Evolutionary conservation across 345 rosid genomes (phyloP).

Genomic region (Geranium rotundifolium): DNA sequence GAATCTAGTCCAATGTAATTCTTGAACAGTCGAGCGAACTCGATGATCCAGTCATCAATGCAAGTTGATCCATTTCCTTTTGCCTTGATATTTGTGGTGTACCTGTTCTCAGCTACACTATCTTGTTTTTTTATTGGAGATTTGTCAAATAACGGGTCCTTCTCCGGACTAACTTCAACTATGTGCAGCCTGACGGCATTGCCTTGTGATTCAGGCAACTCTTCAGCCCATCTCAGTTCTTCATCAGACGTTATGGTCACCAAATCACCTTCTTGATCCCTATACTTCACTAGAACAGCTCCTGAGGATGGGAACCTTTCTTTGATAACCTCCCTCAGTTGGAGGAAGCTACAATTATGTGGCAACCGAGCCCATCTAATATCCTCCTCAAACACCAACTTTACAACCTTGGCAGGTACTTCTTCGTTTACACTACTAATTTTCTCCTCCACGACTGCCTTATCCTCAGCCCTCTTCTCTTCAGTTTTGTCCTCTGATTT

Average conservation of each 20-base stretch:
- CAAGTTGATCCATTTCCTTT: constrained; percentile 21
- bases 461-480: constrained; percentile 41
- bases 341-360: constrained; percentile 48
- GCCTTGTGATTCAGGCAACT: constrained; percentile 32
- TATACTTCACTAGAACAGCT: constrained; percentile 66
- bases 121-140: constrained; percentile 11
- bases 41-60: constrained; percentile 76
- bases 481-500: constrained; percentile 19
- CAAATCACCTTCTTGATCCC: constrained; percentile 85
- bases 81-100: constrained; percentile 19
- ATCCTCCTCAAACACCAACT: constrained; percentile 67
- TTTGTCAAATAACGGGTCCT: constrained; percentile 45
- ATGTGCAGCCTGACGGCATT: constrained; percentile 43
- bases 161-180: constrained; percentile 48
- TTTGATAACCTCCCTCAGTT: constrained; percentile 54
- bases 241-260: constrained; percentile 74
- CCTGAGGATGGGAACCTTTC: constrained; percentile 60
- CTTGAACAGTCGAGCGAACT: constrained; percentile 74
- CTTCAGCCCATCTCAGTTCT: constrained; percentile 71
- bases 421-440: constrained; percentile 22
- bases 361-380: constrained; percentile 72
- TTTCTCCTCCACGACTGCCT: constrained; percentile 46
- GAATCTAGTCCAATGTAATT: constrained; percentile 64
- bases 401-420: constrained; percentile 43
- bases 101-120: constrained; percentile 18